Evolutionary conservation across 768 basidiomycete genomes (phyloP).

Genomic region (Mycena filopes): DNA sequence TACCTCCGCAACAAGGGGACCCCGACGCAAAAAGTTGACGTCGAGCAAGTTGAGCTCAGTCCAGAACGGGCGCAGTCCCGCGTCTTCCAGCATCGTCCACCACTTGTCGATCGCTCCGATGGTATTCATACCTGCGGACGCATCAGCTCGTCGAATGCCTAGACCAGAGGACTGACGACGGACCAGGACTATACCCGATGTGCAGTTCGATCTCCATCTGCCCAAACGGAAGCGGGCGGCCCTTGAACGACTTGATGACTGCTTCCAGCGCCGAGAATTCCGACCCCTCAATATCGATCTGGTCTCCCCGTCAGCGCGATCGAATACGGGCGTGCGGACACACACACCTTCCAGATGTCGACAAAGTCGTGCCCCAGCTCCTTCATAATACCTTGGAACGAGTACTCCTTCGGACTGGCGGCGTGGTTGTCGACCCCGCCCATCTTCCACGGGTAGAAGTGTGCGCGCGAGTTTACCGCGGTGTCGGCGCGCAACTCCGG

Average conservation of each 20-base stretch:
- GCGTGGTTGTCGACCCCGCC: slow-evolving; percentile 49
- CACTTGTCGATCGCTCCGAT: slow-evolving; percentile 51
- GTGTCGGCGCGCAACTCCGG: slow-evolving; percentile 43
- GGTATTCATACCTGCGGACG: slow-evolving; percentile 42
- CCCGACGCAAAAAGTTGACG: slow-evolving; percentile 40
- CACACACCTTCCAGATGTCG: slow-evolving; percentile 16
- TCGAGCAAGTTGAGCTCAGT: slow-evolving; percentile 52
- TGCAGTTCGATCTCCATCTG: slow-evolving; percentile 61
- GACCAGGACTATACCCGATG: slow-evolving; percentile 36
- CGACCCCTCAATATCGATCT: slow-evolving; percentile 61
- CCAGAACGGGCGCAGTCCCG: slow-evolving; percentile 59
- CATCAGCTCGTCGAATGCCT: background rate
- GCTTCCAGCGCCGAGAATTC: slow-evolving; percentile 56
- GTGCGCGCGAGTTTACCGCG: slow-evolving; percentile 46
- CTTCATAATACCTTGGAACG: slow-evolving; percentile 57
- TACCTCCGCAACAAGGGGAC: slow-evolving; percentile 45
- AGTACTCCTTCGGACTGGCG: slow-evolving; percentile 51
- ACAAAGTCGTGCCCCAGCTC: slow-evolving; percentile 46
- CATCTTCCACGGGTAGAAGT: slow-evolving; percentile 56
- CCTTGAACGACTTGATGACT: slow-evolving; percentile 50
- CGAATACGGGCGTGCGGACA: slow-evolving; percentile 42
- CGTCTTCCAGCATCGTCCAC: slow-evolving; percentile 59
- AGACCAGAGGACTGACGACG: background rate
- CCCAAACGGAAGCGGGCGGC: slow-evolving; percentile 55
- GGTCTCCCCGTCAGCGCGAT: slow-evolving; percentile 52